Conservation (phyloP, 106 monocot species). For the Acorus gramineus region DNA sequence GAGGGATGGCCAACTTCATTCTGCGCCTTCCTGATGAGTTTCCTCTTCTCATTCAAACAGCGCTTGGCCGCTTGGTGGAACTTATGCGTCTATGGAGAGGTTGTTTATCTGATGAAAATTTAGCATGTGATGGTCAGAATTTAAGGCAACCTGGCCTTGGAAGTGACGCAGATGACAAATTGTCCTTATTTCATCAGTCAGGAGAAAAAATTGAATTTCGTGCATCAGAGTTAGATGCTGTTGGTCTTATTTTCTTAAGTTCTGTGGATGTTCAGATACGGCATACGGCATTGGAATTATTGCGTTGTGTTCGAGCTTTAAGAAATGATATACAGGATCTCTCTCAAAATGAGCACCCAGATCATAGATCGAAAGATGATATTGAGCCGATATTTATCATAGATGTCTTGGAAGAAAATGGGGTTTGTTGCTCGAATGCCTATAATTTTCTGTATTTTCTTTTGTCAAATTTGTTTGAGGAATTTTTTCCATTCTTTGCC, state of each 20-base stretch:
- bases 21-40: slow-evolving; percentile 95
- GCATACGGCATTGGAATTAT: slow-evolving; percentile 86
- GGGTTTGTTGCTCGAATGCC: slow-evolving; percentile 24
- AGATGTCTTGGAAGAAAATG: slow-evolving; percentile 97
- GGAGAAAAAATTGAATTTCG: slow-evolving; percentile 62
- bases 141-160: slow-evolving; percentile 28
- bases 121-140: slow-evolving; percentile 36
- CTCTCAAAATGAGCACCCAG: slow-evolving; percentile 30
- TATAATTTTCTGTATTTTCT: not conserved
- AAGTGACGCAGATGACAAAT: slow-evolving; percentile 22
- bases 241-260: slow-evolving; percentile 94
- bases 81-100: slow-evolving; percentile 90
- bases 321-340: slow-evolving; percentile 65
- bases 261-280: slow-evolving; percentile 97
- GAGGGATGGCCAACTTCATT: slow-evolving; percentile 92
- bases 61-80: slow-evolving; percentile 75
- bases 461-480: not conserved
- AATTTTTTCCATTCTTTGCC: not conserved
- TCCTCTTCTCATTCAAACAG: slow-evolving; percentile 91
- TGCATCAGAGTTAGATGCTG: slow-evolving; percentile 84
- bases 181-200: slow-evolving; percentile 35
- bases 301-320: slow-evolving; percentile 67
- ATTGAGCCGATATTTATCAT: slow-evolving; percentile 81
- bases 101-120: slow-evolving; percentile 72
- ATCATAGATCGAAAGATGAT: slow-evolving; percentile 54